A percentile compares a stretch with the other conserved stretches of the same genome.
These are phyloP conservation scores for Fusarium equiseti DNA, from an alignment of 2,329 filamentous ascomycete species.

Conservation along the genomic window DNA sequence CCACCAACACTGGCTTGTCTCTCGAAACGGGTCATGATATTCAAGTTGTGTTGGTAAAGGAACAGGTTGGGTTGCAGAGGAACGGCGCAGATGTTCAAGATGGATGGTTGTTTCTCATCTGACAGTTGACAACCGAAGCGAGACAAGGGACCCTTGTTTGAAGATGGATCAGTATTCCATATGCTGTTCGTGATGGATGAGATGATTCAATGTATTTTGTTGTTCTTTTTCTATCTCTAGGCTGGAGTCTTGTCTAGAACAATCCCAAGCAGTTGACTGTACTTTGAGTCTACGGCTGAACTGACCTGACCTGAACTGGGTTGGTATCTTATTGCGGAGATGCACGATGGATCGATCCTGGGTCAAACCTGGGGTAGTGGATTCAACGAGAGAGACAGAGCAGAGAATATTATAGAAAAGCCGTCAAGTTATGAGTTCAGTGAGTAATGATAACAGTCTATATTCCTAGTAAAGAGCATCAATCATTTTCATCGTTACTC, in stretches of 20 bases:
- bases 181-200: neutral
- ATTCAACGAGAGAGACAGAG: neutral
- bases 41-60: neutral
- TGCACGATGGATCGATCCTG: slow-evolving; percentile 12
- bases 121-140: slow-evolving; percentile 18
- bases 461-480: neutral
- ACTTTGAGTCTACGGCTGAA: neutral
- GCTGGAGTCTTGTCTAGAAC: neutral
- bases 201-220: neutral
- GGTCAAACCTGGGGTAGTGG: neutral
- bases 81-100: neutral
- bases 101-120: slow-evolving; percentile 12
- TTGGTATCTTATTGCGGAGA: slow-evolving; percentile 27
- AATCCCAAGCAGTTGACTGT: neutral
- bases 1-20: slow-evolving; percentile 1
- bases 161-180: neutral
- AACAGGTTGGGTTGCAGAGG: slow-evolving; percentile 13
- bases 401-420: neutral
- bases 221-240: neutral
- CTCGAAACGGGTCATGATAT: slow-evolving; percentile 3
- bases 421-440: neutral
- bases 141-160: slow-evolving; percentile 29
- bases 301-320: neutral
- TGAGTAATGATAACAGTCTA: neutral
- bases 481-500: neutral